Percentiles rank a stretch among this genome's conserved stretches.
phyloP scores from a whole-genome alignment of 805 yeast genomes.

The Kodamaea kakaduensis region DNA sequence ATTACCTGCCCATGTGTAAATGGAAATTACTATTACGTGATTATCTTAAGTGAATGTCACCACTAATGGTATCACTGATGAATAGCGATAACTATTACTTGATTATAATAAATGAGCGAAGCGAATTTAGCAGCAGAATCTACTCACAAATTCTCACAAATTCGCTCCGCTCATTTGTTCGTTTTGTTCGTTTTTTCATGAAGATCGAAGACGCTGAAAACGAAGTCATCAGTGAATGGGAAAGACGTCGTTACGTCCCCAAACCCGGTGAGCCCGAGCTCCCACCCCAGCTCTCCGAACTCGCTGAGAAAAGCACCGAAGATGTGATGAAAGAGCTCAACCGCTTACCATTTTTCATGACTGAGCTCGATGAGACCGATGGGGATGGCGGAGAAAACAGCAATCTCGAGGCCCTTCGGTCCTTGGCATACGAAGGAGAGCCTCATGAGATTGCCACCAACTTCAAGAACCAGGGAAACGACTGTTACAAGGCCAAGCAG shows the following conservation, averaged over 20 bases:
- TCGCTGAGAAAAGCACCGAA: slow-evolving; percentile 61
- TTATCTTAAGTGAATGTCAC: no score
- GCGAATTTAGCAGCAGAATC: no score
- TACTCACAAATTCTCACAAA: no score
- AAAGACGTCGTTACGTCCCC: slow-evolving; percentile 36
- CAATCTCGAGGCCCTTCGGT: slow-evolving; percentile 82
- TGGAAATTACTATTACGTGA: no score
- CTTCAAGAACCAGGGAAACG: slow-evolving; percentile 92
- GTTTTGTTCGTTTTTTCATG: slow-evolving; percentile 8
- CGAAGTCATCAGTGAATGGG: slow-evolving; percentile 38
- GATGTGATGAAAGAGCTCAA: slow-evolving; percentile 76
- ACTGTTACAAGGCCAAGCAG: slow-evolving; percentile 65
- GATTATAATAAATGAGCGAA: no score
- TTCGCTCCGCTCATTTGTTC: no score
- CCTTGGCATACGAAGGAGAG: slow-evolving; percentile 92
- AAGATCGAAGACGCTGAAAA: slow-evolving; percentile 14
- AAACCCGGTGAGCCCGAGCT: slow-evolving; percentile 62
- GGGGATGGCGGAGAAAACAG: slow-evolving; percentile 72
- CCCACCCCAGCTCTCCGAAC: slow-evolving; percentile 77
- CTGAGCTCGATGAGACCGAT: slow-evolving; percentile 69
- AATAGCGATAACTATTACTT: no score
- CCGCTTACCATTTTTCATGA: slow-evolving; percentile 92
- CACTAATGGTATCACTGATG: no score
- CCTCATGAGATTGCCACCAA: slow-evolving; percentile 88
- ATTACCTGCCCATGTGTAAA: no score